Percentiles rank a stretch among this genome's conserved stretches.
Evolutionary conservation across 805 yeast species (phyloP).

Genomic region (Starmerella sirachaensis): DNA sequence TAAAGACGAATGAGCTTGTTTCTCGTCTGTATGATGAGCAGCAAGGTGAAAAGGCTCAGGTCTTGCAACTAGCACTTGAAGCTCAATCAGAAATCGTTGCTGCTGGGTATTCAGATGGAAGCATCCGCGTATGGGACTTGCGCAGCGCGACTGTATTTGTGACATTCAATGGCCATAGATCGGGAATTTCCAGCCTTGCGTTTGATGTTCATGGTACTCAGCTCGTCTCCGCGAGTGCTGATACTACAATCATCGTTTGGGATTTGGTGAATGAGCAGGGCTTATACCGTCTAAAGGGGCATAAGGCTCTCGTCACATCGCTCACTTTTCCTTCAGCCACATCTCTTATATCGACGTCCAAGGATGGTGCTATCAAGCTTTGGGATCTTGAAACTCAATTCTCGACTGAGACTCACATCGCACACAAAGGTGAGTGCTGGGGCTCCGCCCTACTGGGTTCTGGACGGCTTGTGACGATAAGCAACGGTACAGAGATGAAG

Average conservation of each 20-base stretch:
- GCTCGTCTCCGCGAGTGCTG: constrained; percentile 74
- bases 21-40: constrained; percentile 32
- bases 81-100: constrained; percentile 58
- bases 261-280: constrained; percentile 91
- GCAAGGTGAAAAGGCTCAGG: constrained; percentile 46
- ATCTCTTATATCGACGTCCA: constrained; percentile 64
- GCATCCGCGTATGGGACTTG: constrained; percentile 82
- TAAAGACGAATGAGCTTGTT: constrained; percentile 71
- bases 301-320: constrained; percentile 80
- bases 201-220: constrained; percentile 80
- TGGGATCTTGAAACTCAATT: constrained; percentile 90
- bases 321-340: constrained; percentile 44
- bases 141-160: constrained; percentile 66
- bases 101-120: constrained; percentile 83
- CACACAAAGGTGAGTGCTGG: constrained; percentile 94
- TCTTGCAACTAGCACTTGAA: constrained; percentile 53
- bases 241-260: constrained; percentile 80
- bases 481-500: constrained; percentile 70
- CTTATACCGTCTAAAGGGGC: constrained; percentile 72
- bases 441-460: constrained; percentile 36
- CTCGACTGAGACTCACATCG: constrained; percentile 88
- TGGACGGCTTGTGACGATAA: constrained; percentile 46
- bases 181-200: constrained; percentile 54
- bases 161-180: constrained; percentile 81
- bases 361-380: constrained; percentile 81